These are phyloP conservation scores for Trifolium subterraneum DNA, from an alignment of 306 rosid genomes.

Conservation along the genomic window DNA sequence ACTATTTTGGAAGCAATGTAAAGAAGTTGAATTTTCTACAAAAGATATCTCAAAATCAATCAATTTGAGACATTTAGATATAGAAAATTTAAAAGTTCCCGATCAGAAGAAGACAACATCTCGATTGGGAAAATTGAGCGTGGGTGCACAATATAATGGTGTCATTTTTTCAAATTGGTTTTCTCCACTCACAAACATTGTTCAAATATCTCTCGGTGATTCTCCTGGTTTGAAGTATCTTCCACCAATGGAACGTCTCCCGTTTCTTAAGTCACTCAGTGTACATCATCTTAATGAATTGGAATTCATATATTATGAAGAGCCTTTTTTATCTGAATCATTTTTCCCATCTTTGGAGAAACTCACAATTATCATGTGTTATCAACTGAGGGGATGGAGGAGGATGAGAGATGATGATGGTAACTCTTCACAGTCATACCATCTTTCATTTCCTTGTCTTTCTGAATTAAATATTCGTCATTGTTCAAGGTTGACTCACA, in stretches of 20 bases:
- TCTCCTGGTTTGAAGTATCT: not conserved
- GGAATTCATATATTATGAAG: conserved; percentile 8
- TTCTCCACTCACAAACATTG: conserved; percentile 26
- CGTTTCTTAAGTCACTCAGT: conserved; percentile 14
- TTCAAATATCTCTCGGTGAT: fast-evolving
- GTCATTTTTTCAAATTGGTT: conserved; percentile 7
- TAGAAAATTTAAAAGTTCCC: fast-evolving
- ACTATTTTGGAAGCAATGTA: not conserved
- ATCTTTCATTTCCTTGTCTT: not conserved
- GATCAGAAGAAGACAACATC: not conserved
- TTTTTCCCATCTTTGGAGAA: conserved; percentile 9
- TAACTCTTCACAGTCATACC: not conserved
- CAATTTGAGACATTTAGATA: conserved; percentile 25
- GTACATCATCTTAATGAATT: not conserved
- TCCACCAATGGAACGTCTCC: conserved; percentile 30
- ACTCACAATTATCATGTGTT: too few species aligned
- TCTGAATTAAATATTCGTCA: not conserved
- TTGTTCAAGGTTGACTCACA: not conserved
- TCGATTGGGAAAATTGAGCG: not conserved
- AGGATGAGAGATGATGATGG: not conserved
- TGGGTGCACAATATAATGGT: not conserved
- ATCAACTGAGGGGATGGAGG: not conserved
- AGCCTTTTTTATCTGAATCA: not conserved
- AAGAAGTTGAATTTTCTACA: not conserved
- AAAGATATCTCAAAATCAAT: not conserved